Percentiles rank a stretch among this genome's conserved stretches.
Conservation (phyloP, 768 basidiomycete genomes). For the Lanmaoa rubissima region DNA sequence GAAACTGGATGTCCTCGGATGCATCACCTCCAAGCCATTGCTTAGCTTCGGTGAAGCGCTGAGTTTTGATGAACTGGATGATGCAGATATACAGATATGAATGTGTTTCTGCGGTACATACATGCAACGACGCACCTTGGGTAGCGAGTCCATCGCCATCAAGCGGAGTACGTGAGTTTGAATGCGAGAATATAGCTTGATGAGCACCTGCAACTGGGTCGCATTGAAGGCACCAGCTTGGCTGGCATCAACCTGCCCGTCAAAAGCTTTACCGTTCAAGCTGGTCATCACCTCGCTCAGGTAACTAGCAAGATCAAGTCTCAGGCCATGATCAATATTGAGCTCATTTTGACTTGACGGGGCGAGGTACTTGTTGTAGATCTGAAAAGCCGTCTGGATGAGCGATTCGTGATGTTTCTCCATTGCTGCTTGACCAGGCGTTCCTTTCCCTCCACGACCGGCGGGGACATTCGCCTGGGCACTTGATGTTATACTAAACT, state of each 20-base stretch:
- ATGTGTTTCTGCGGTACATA: conserved; percentile 7
- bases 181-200: conserved; percentile 91
- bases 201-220: conserved; percentile 92
- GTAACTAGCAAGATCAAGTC: conserved; percentile 92
- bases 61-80: conserved; percentile 81
- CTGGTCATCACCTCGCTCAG: conserved; percentile 85
- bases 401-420: conserved; percentile 95
- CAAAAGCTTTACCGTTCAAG: conserved; percentile 72
- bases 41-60: conserved; percentile 74
- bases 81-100: not conserved
- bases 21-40: conserved; percentile 80
- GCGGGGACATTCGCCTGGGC: conserved; percentile 61
- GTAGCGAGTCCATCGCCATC: conserved; percentile 99
- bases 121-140: conserved; percentile 59
- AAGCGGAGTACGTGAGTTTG: conserved; percentile 95
- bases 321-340: conserved; percentile 96
- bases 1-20: conserved; percentile 55
- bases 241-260: conserved; percentile 77
- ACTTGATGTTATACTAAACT: conserved; percentile 93
- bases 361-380: conserved; percentile 93
- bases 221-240: conserved; percentile 86
- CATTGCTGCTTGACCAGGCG: conserved; percentile 86
- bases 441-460: conserved; percentile 43
- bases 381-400: conserved; percentile 91
- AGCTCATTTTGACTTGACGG: conserved; percentile 94